Conservation (phyloP, 805 yeast genomes). For the Lipomyces starkeyi region DNA sequence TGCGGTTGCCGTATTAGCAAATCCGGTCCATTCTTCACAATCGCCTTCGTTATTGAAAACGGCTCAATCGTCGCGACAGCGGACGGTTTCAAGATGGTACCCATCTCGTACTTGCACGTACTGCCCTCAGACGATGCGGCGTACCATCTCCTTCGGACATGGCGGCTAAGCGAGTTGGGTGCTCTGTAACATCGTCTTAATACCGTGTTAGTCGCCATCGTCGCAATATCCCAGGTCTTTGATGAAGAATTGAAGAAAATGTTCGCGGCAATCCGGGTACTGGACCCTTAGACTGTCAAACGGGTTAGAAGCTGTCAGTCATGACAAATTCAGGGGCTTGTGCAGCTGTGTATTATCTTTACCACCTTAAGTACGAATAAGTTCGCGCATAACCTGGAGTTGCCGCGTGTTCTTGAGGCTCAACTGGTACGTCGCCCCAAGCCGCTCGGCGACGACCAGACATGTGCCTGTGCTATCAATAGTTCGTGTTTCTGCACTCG, state of each 20-base stretch:
- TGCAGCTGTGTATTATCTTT: too few relatives aligned
- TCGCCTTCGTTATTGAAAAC: slow-evolving; percentile 7
- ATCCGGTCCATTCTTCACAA: slow-evolving; percentile 6
- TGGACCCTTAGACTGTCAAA: neutral
- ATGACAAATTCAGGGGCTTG: too few relatives aligned
- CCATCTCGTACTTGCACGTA: slow-evolving; percentile 18
- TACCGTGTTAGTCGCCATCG: neutral
- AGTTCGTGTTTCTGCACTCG: neutral
- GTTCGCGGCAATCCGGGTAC: neutral
- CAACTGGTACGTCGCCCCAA: too few relatives aligned
- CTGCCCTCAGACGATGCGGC: neutral
- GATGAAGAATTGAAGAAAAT: too few relatives aligned
- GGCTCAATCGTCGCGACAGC: slow-evolving; percentile 9
- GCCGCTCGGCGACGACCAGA: too few relatives aligned
- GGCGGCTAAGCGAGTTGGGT: neutral
- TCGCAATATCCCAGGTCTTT: neutral
- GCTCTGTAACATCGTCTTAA: neutral
- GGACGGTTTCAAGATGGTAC: slow-evolving; percentile 30
- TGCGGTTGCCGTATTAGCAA: slow-evolving; percentile 18
- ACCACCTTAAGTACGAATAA: too few relatives aligned
- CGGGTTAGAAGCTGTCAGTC: too few relatives aligned
- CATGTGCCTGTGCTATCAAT: too few relatives aligned
- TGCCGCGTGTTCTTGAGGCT: too few relatives aligned
- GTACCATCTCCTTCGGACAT: neutral
- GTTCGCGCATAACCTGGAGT: too few relatives aligned